Conservation (phyloP, 306 rosid species). For the Vigna trinervia region DNA sequence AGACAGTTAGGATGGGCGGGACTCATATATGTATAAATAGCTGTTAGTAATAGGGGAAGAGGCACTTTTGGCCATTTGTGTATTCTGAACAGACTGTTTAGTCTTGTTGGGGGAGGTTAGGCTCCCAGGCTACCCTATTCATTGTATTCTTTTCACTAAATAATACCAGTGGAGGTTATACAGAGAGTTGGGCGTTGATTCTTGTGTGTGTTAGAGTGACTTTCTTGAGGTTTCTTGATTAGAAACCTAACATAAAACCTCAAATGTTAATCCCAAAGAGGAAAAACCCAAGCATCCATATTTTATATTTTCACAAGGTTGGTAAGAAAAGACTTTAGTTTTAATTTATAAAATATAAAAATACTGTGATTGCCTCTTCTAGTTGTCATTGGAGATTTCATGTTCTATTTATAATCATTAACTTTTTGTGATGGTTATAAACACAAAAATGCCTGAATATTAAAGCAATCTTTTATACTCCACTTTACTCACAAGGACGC, state of each 20-base stretch:
- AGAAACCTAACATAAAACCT: background rate
- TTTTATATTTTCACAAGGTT: background rate
- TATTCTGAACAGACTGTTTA: too few relatives aligned
- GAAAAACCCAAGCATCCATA: background rate
- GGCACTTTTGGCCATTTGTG: too few relatives aligned
- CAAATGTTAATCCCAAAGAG: background rate
- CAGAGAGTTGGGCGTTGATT: too few relatives aligned
- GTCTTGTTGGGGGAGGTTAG: too few relatives aligned
- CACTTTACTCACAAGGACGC: constrained; percentile 77
- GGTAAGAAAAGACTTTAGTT: background rate
- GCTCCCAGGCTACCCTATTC: too few relatives aligned
- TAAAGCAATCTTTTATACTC: background rate
- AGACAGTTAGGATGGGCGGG: too few relatives aligned
- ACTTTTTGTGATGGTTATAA: constrained; percentile 11
- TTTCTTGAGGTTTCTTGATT: too few relatives aligned
- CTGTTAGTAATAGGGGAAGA: too few relatives aligned
- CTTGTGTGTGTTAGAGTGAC: too few relatives aligned
- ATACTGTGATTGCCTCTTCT: background rate
- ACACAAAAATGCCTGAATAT: background rate
- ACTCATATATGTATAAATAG: too few relatives aligned
- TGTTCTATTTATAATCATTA: background rate
- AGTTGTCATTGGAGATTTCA: constrained; percentile 11
- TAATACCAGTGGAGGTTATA: too few relatives aligned
- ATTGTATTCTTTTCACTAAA: too few relatives aligned
- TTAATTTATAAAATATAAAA: constrained; percentile 8